Percentiles rank a stretch among this genome's conserved stretches.
Conservation (phyloP, 208 protist genomes). For the Novymonas esmeraldas region DNA sequence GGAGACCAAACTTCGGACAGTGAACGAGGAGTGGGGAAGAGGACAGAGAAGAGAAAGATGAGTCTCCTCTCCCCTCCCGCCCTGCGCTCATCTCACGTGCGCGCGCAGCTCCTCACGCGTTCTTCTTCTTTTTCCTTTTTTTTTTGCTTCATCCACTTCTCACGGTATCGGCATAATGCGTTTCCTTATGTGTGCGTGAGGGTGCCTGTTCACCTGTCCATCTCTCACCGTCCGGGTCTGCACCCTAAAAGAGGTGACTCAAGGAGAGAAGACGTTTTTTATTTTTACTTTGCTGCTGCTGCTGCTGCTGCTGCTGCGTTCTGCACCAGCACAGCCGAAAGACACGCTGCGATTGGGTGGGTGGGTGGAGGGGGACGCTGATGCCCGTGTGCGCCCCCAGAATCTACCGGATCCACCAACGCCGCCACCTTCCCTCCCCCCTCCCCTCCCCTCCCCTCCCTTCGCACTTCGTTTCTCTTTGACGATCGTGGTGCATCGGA, state of each 20-base stretch:
- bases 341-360: too few species aligned
- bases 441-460: conserved; percentile 3
- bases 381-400: too few species aligned
- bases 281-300: too few species aligned
- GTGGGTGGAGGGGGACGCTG: too few species aligned
- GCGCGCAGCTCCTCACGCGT: neutral
- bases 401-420: too few species aligned
- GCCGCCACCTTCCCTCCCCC: neutral
- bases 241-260: too few species aligned
- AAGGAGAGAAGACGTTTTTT: too few species aligned
- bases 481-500: neutral
- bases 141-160: too few species aligned
- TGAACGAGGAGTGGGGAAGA: neutral
- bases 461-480: neutral
- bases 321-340: too few species aligned
- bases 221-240: too few species aligned
- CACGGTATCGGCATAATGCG: neutral
- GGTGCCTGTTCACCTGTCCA: too few species aligned
- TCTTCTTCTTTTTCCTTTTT: neutral
- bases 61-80: neutral
- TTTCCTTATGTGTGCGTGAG: neutral
- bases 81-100: neutral
- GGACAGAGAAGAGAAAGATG: neutral
- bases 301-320: too few species aligned
- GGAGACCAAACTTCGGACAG: neutral